Conservation (phyloP, 2,329 filamentous ascomycete species). For the Alternaria alternata region DNA sequence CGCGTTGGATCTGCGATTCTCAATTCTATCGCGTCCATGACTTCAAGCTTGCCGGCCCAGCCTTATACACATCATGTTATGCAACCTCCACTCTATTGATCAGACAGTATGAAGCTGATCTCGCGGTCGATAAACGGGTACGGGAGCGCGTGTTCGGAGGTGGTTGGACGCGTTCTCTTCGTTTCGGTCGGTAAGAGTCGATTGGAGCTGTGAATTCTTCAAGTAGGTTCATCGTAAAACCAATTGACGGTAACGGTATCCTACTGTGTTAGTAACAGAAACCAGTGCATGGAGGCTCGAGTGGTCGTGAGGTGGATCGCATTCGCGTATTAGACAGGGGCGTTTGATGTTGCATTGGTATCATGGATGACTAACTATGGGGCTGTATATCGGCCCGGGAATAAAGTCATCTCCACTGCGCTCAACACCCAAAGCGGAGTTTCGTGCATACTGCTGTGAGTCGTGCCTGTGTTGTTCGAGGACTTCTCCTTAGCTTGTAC, state of each 20-base stretch:
- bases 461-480: background rate
- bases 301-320: background rate
- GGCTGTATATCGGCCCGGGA: background rate
- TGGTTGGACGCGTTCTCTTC: background rate
- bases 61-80: background rate
- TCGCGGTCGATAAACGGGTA: background rate
- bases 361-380: background rate
- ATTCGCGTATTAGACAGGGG: background rate
- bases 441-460: background rate
- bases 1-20: background rate
- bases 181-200: background rate
- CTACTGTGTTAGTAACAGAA: background rate
- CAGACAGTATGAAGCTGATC: background rate
- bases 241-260: accelerated
- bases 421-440: background rate
- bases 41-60: background rate
- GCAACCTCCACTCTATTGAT: no score
- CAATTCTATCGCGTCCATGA: background rate
- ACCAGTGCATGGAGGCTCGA: background rate
- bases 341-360: background rate
- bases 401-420: background rate
- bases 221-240: background rate
- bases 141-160: background rate
- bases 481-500: background rate
- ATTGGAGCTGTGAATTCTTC: no score